Evolutionary conservation across 805 yeast species (phyloP).

Genomic region (Wickerhamomyces chaumierensis): DNA sequence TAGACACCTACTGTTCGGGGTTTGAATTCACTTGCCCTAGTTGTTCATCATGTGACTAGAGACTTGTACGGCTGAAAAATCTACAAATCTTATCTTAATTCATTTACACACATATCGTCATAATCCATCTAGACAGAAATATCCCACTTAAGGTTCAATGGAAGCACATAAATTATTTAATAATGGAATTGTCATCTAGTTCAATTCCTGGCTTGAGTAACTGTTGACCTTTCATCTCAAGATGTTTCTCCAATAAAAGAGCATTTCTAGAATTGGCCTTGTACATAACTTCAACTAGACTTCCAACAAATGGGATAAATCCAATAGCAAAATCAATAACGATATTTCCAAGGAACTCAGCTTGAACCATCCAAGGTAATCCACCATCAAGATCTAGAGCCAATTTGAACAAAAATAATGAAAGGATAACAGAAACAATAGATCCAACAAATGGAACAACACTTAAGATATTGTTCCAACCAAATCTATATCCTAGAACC

Average conservation of each 20-base stretch:
- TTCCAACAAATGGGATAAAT: slow-evolving; percentile 71
- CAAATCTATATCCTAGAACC: slow-evolving; percentile 52
- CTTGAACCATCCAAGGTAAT: slow-evolving; percentile 41
- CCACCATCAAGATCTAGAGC: slow-evolving; percentile 53
- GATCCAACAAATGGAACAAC: slow-evolving; percentile 62
- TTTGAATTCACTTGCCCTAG: no score
- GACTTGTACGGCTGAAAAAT: no score
- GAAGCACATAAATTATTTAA: no score
- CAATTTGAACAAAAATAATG: slow-evolving; percentile 29
- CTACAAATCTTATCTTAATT: no score
- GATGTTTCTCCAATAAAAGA: slow-evolving; percentile 46
- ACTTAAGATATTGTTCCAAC: slow-evolving; percentile 61
- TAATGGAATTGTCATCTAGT: no score
- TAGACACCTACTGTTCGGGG: no score
- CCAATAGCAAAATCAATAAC: slow-evolving; percentile 60
- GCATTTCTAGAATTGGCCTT: slow-evolving; percentile 71
- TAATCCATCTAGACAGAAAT: no score
- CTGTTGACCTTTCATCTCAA: slow-evolving; percentile 20
- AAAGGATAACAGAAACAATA: slow-evolving; percentile 38
- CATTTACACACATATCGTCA: no score
- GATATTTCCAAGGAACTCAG: slow-evolving; percentile 48
- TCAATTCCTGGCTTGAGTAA: neutral
- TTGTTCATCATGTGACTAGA: no score
- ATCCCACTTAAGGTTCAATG: no score
- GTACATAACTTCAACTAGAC: slow-evolving; percentile 54